Base-by-base conservation (phyloP, 768 basidiomycete genomes). In the Tulasnella sp. region DNA sequence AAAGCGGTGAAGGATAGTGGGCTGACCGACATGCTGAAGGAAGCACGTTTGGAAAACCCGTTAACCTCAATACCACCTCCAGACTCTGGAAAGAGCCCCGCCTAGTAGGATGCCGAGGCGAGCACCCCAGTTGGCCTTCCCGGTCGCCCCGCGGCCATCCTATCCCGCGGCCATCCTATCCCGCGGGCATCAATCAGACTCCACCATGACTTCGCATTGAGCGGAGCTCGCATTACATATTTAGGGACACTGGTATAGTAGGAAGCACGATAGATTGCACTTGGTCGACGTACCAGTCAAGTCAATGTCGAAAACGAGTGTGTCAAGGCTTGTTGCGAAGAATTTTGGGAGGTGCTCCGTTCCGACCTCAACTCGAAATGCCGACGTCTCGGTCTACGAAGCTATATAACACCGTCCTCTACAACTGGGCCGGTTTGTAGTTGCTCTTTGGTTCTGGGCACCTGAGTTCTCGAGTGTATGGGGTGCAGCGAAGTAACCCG, bases 1-100 rank as follows among this genome's bases (percentile, higher is more conserved):
- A 90, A 88, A 85, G 95, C 95, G 0, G 89, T 92, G 40, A 90
- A 90, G 81, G 91, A 91, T 20, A 92, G 91, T 80, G 93, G 91
- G 7, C 86, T 98, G 18, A 91, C 91, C 20, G 88, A 88, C 0
- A 84, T 98, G 74, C 86, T 98, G 0, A 88, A 91, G 72, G 92
- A 94, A 82, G 94, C 96, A 1, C 86, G 92, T 77, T 87, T 90
- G 73, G 94, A 96, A 80, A 92, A 94, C 82, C 93, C 93, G 10
- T 81, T 87, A 42, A 80, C 94, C 80, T 20, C 16, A 16, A 70
- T 70, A 39, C 32, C 67, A 26, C 32, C 29, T 2, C 29, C 67
- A 20, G 67, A 70, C 9, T 20, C 67, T 70, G 32, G 37, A 2
- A 32, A 32, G 15, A 26, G 32, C 5, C 67, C 67, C 7, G 15